Base-by-base conservation (phyloP, 768 basidiomycete genomes). In the Termitomyces eurrhizus region DNA sequence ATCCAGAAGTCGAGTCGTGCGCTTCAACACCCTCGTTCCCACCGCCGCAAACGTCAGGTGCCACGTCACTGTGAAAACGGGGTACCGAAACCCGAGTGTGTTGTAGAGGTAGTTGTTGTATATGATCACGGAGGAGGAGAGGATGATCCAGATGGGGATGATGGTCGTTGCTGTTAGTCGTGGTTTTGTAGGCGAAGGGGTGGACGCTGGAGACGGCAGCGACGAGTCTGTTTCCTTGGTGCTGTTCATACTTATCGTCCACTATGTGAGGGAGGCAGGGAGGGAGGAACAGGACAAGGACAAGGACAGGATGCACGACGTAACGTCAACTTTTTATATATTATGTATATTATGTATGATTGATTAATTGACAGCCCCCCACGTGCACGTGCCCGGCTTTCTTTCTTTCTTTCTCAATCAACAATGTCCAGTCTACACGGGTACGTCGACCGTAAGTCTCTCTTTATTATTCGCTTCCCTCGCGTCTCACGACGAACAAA, bases 61-160 rank as follows among this genome's bases (percentile, higher is more conserved):
- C 83, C 83, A 95, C 45, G 93, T 95, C 58, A 95, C 93, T 50
- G 94, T 83, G 75, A 95, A 96, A 64, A 97, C 93, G 33, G 95
- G 95, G 78, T 79, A 97, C 69, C 85, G 84, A 80, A 97, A 97
- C 62, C 86, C 74, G 68, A 90, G 84, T 49, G 82, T 83, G 74
- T 90, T 91, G 80, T 92, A 93, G 66, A 92, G 75, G 70, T 87
- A 87, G 73, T 94, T 96, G 83, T 97, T 97, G 85, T 98, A 97
- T 61, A 97, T 86, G 76, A 98, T 98, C 71, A 98, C 95, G 8
- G 85, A 72, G 29, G 93, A 93, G 64, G 88, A 90, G 66, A 96
- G 88, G 21, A 85, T 76, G 68, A 97, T 98, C 96, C 96, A 98
- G 58, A 96, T 77, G 32, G 93, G 95, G 59, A 97, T 92, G 68